These are phyloP conservation scores for Bonia amplexicaulis DNA, from an alignment of 176 grass and related monocot species.

Conservation along the genomic window DNA sequence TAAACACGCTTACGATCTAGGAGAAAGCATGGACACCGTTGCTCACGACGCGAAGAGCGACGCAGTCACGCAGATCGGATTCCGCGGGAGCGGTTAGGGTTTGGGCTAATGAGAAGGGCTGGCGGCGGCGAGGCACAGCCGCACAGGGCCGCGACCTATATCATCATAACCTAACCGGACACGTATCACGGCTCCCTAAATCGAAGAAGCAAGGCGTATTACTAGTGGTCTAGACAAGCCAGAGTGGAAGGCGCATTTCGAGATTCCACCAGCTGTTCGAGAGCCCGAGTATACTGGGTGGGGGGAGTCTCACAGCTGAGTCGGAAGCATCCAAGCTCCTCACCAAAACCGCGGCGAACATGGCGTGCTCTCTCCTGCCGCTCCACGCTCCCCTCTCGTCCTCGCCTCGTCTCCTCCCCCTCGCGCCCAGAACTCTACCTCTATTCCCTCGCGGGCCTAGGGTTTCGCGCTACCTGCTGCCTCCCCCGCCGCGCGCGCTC, in stretches of 20 bases:
- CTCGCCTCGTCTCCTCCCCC: conserved; percentile 14
- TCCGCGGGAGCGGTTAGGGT: background rate
- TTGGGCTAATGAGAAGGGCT: background rate
- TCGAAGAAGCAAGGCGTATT: background rate
- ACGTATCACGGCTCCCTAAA: background rate
- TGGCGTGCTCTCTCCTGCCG: conserved; percentile 48
- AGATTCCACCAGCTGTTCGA: too few relatives aligned
- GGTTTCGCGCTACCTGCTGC: background rate
- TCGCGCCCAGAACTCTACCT: background rate
- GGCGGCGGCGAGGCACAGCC: background rate
- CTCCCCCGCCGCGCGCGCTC: conserved; percentile 17
- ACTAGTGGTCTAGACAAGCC: too few relatives aligned
- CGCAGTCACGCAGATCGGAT: background rate
- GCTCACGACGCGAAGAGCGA: background rate
- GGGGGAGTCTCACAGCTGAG: background rate
- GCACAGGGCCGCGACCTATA: background rate
- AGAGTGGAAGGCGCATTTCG: too few relatives aligned
- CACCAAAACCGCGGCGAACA: conserved; percentile 3
- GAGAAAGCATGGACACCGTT: background rate
- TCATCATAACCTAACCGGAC: background rate
- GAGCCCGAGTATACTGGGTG: background rate
- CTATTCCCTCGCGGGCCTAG: background rate
- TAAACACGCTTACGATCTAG: background rate
- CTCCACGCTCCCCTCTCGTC: background rate
- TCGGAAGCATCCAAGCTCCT: background rate